phyloP scores from a whole-genome alignment of 306 rosid genomes.

The Dalbergia cultrata region DNA sequence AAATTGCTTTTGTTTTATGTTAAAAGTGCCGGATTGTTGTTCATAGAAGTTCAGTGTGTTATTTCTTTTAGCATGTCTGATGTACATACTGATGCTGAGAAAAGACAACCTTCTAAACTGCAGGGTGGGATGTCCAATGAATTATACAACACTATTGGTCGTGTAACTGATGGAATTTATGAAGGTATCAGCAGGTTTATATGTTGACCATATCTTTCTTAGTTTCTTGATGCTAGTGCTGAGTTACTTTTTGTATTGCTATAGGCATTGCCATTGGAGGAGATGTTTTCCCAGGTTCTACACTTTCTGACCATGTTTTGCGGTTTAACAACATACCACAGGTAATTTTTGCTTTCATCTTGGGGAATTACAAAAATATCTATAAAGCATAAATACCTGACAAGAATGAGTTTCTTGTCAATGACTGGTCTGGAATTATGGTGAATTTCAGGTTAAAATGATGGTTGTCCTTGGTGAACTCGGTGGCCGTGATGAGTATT shows the following conservation, averaged over 20 bases:
- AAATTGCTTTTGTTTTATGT: slow-evolving; percentile 36
- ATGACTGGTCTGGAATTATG: slow-evolving; percentile 43
- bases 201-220: slow-evolving; percentile 38
- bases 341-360: slow-evolving; percentile 55
- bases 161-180: slow-evolving; percentile 95
- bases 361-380: slow-evolving; percentile 39
- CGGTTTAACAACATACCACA: slow-evolving; percentile 99
- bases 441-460: slow-evolving; percentile 81
- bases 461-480: slow-evolving; percentile 98
- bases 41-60: slow-evolving; percentile 22
- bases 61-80: slow-evolving; percentile 30
- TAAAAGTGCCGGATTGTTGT: slow-evolving; percentile 13
- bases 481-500: slow-evolving; percentile 97
- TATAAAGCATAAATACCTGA: slow-evolving; percentile 14
- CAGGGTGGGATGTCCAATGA: slow-evolving; percentile 99
- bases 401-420: slow-evolving; percentile 28
- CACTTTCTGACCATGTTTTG: slow-evolving; percentile 97
- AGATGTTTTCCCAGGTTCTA: slow-evolving; percentile 99
- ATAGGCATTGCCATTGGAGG: slow-evolving; percentile 99
- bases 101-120: slow-evolving; percentile 44
- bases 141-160: slow-evolving; percentile 87
- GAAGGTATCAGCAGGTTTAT: slow-evolving; percentile 71
- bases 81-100: slow-evolving; percentile 37
- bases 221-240: slow-evolving; percentile 23
- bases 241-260: slow-evolving; percentile 48